phyloP scores from a whole-genome alignment of 305 asterid species.

The Solanum hybrid region DNA sequence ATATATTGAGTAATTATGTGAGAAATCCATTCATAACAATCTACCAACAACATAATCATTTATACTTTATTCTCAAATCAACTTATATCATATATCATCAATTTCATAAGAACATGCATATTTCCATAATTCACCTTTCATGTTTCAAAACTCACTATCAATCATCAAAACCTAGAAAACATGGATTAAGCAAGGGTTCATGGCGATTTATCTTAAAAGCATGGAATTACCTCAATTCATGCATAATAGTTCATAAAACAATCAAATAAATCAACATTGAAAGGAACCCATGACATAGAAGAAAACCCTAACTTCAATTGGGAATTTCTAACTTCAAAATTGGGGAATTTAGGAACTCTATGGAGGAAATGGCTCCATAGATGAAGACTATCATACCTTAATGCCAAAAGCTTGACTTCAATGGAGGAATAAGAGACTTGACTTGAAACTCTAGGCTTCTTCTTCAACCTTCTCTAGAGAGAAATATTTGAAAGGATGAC shows the following conservation, averaged over 20 bases:
- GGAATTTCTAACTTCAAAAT: neutral
- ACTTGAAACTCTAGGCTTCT: neutral
- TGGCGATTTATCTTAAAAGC: neutral
- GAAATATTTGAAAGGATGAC: neutral
- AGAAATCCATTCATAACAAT: neutral
- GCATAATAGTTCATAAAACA: neutral
- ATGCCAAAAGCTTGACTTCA: too few relatives aligned
- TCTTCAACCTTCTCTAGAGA: neutral
- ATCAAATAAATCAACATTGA: neutral
- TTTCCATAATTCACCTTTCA: neutral
- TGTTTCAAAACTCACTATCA: neutral
- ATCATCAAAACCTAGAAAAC: neutral
- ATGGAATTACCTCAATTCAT: neutral
- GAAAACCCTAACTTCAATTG: neutral
- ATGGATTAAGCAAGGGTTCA: neutral
- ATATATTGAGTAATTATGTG: too few relatives aligned
- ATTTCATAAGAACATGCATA: neutral
- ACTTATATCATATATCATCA: too few relatives aligned
- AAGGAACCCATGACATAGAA: neutral
- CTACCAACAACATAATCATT: neutral
- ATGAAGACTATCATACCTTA: neutral
- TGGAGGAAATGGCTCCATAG: neutral
- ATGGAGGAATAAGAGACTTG: neutral
- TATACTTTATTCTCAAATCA: too few relatives aligned
- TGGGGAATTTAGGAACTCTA: neutral